phyloP scores from a whole-genome alignment of 2,329 filamentous ascomycete species.

The Geoglossum cookeanum region DNA sequence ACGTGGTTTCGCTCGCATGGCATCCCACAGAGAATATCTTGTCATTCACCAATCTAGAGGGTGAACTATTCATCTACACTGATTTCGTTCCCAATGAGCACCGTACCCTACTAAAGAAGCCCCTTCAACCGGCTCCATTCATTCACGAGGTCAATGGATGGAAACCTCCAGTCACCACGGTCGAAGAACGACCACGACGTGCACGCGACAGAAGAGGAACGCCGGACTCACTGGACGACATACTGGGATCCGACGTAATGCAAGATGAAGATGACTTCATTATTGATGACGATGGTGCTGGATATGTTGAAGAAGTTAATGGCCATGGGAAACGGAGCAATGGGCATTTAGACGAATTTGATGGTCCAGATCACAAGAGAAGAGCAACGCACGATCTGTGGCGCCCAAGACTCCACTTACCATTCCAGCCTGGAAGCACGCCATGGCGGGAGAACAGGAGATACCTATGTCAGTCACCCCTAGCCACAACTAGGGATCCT shows the following conservation, averaged over 20 bases:
- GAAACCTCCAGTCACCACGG: constrained; percentile 34
- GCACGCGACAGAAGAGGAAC: constrained; percentile 39
- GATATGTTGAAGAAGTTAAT: constrained; percentile 53
- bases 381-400: constrained; percentile 24
- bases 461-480: constrained; percentile 47
- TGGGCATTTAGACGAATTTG: constrained; percentile 26
- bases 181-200: constrained; percentile 27
- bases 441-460: constrained; percentile 90
- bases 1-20: constrained; percentile 76
- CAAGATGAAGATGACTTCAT: constrained; percentile 61
- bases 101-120: constrained; percentile 27
- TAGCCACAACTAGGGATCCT: neutral
- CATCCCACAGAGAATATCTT: constrained; percentile 76
- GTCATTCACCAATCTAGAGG: constrained; percentile 82
- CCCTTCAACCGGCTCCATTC: constrained; percentile 60
- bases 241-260: constrained; percentile 46
- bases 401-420: constrained; percentile 52
- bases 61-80: constrained; percentile 79
- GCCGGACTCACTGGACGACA: constrained; percentile 61
- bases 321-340: constrained; percentile 42
- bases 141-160: constrained; percentile 58
- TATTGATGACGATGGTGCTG: constrained; percentile 84
- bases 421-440: constrained; percentile 87
- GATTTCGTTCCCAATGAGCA: constrained; percentile 38
- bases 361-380: constrained; percentile 31